Base-by-base conservation (phyloP, 2,329 filamentous ascomycete species). In the Diplodia sapinea region DNA sequence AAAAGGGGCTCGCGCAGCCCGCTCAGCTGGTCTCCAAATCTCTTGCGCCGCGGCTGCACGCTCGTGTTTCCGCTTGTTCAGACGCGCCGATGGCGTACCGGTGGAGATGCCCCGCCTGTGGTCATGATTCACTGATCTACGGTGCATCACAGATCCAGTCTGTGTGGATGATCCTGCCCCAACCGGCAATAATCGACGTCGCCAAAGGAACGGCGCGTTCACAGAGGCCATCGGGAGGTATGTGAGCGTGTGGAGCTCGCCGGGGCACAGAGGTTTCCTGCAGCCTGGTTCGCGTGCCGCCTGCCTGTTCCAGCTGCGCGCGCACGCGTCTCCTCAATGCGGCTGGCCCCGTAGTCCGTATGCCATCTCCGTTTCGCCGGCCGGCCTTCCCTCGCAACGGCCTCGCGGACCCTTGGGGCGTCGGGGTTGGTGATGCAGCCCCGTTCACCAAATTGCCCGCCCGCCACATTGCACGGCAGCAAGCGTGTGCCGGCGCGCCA, bases 121-220 rank as follows among this genome's bases (percentile, higher is more conserved):
- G 4, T 33, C 12, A 62, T 20, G 59, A 51, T 51, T 51, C 6
- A 63, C 59, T 63, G 59, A 63, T 63, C 59, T 63, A 33, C 59
- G 29, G 47, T 63, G 59, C 59, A 63, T 63, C 59, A 38, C n/a
- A 63, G 59, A 63, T 63, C 59, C 50, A 38, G 29, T 43, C 59
- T 15, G 43, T 36, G 33, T 38, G 9, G 43, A n/a, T 23, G 59
- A 51, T 63, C 59, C 23, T 40, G n/a, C 59, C 59, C 5, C 47
- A 50, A 36, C 3, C 26, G 47, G 59, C 43, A 51, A 26, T 62
- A 43, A 62, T 62, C 57, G 57, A 23, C 57, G 26, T 40, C 47
- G 43, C 59, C 17, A 26, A 33, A 31, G 57, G 57, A 20, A 20
- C 59, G 47, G 43, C 47, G 59, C 59, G 43, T 3, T 47, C n/a